phyloP scores from a whole-genome alignment of 495 filamentous ascomycete species.

The Penicillium atrosanguineum region DNA sequence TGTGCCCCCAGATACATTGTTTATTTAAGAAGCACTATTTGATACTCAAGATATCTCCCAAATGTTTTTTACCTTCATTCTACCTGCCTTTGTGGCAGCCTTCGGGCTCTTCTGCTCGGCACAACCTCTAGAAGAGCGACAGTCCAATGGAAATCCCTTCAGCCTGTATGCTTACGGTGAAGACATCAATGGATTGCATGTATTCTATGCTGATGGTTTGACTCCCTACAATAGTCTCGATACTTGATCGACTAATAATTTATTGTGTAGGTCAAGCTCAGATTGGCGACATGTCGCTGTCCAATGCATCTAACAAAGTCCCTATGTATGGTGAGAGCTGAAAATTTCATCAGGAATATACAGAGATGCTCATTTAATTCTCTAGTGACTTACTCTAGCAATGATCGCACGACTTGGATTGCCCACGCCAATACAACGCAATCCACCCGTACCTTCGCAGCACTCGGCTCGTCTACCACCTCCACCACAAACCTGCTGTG shows the following conservation, averaged over 20 bases:
- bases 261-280: background rate
- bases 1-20: no score
- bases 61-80: background rate
- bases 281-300: conserved; percentile 2
- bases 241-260: background rate
- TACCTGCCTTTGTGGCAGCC: background rate
- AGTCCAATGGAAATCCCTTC: conserved; percentile 11
- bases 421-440: background rate
- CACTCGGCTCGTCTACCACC: background rate
- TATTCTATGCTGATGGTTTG: conserved; percentile 36
- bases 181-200: conserved; percentile 29
- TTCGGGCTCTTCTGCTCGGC: background rate
- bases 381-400: background rate
- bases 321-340: conserved; percentile 6
- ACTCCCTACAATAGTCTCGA: background rate
- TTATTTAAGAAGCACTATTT: no score
- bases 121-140: background rate
- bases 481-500: conserved; percentile 3
- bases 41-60: no score
- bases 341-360: background rate
- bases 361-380: background rate
- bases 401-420: background rate
- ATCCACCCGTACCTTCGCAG: background rate
- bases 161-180: conserved; percentile 35
- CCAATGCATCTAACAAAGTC: conserved; percentile 9